Evolutionary conservation across 257 asterid genomes (phyloP), one percentile per base, ranked within the genome.

Genomic region (Jacaranda mimosifolia): DNA sequence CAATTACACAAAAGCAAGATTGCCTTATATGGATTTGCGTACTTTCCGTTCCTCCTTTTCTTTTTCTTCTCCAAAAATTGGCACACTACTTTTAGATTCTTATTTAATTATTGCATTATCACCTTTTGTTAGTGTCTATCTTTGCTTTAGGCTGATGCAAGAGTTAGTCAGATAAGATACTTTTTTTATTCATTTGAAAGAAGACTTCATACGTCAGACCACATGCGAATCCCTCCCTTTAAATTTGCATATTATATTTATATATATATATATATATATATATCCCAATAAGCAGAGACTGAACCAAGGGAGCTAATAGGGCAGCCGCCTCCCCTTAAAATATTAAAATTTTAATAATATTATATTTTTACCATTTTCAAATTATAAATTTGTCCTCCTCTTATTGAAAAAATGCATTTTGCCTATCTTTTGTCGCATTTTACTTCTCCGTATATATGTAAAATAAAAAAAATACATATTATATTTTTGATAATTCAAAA

Each of bases 201-300:
- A 9, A 46, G 18, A 10, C 45, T 40, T 40, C 0, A 40, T 43
- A 59, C 77, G 77, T 51, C 32, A 51, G 74, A 62, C 65, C 88
- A 84, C 86, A 82, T 86, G 88, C 81, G 73, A 53, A 81, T 79
- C 55, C 86, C 86, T 79, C 55, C 86, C 86, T 36, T n/a, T 18
- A 1, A 38, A 40, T 26, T 58, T 55, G 9, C 65, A 46, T 32
- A 18, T 72, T 51, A 17, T 76, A 68, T 70, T 1, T 40, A 40
- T 26, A 26, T 26, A n/a, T n/a, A n/a, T n/a, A n/a, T n/a, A n/a
- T n/a, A n/a, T n/a, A n/a, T n/a, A n/a, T n/a, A n/a, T n/a, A n/a
- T n/a, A n/a, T n/a, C n/a, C n/a, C n/a, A n/a, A n/a, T n/a, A n/a
- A n/a, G n/a, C n/a, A n/a, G n/a, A n/a, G n/a, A n/a, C n/a, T n/a